Evolutionary conservation across 2,329 filamentous ascomycete species (phyloP), one percentile per base, ranked within the genome.

Genomic region (Hymenoscyphus repandus): DNA sequence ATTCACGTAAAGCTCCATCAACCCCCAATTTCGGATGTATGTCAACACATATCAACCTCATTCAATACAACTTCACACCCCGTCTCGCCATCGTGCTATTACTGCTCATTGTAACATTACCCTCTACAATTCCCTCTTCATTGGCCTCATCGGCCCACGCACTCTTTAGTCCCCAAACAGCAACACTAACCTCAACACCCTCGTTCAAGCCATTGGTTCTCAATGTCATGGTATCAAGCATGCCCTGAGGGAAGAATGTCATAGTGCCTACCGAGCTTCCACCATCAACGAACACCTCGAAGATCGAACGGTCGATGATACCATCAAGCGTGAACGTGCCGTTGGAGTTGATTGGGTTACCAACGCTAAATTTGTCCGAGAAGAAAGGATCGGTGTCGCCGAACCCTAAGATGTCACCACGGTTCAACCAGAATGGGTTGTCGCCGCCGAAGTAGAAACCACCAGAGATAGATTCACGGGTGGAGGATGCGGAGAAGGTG

Each of bases 221-320:
- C 6, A 63, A 45, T 31, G 59, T 49, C 40, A 67, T 39, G 13
- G 56, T 63, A 52, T 69, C 63, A 11, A 70, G 50, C 10, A 53
- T 54, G 2, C 69, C 62, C 2, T 68, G 66, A 0, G 79, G 72
- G 61, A 73, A 82, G 58, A 79, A 79, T 0, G 72, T 69, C 41
- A 72, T 69, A 2, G 77, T 80, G 0, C 66, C 78, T 31, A 68
- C 70, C 45, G 73, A 70, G 47, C 74, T 67, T 0, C 77, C 78
- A 1, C 72, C 71, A 50, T 79, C 74, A 27, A 80, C 51, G 56
- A 80, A 81, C 2, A 80, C 65, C 60, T 82, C 79, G 6, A 79
- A 65, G 22, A 82, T 74, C 11, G 70, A 74, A 5, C 76, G 68
- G 59, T 83, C 79, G 4, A 81, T 68, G 2, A 82, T 68, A 1